Conservation (phyloP, 2,329 filamentous ascomycete species). For the Metarhizium humberi region DNA sequence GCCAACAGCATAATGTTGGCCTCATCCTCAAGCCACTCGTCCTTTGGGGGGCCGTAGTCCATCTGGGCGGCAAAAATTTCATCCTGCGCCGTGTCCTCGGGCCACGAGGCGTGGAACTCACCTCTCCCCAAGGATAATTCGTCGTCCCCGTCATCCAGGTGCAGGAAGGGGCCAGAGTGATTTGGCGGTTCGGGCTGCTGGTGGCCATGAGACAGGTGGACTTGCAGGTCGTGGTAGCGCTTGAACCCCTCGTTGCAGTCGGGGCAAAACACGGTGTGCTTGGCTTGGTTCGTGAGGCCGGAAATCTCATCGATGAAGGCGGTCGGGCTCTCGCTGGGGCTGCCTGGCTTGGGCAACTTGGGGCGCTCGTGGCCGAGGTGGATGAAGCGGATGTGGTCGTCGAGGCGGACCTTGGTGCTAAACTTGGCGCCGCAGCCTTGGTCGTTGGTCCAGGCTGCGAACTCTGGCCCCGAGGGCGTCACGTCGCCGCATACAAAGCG, state of each 20-base stretch:
- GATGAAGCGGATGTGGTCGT: slow-evolving; percentile 75
- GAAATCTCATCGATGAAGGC: slow-evolving; percentile 34
- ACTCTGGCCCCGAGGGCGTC: slow-evolving; percentile 46
- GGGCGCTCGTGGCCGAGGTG: slow-evolving; percentile 55
- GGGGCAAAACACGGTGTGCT: slow-evolving; percentile 34
- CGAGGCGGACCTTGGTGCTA: slow-evolving; percentile 66
- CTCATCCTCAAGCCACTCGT: slow-evolving; percentile 35
- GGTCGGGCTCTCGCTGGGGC: slow-evolving; percentile 4
- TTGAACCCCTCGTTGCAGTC: slow-evolving; percentile 38
- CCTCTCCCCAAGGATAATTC: slow-evolving; percentile 12
- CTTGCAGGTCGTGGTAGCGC: slow-evolving; percentile 39
- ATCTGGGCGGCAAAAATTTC: slow-evolving; percentile 25
- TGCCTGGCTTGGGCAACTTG: slow-evolving; percentile 14
- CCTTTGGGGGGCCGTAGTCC: slow-evolving; percentile 21
- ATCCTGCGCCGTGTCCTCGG: slow-evolving; percentile 15
- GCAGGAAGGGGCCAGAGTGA: slow-evolving; percentile 16
- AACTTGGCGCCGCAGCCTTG: slow-evolving; percentile 69
- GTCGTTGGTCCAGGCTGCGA: slow-evolving; percentile 54
- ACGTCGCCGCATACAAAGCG: slow-evolving; percentile 72
- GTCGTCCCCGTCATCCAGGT: slow-evolving; percentile 10
- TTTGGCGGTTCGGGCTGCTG: slow-evolving; percentile 1
- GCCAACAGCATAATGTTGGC: slow-evolving; percentile 32
- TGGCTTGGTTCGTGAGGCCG: slow-evolving; percentile 29
- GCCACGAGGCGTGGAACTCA: slow-evolving; percentile 14
- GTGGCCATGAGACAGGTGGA: slow-evolving; percentile 30